phyloP scores from a whole-genome alignment of 208 protist genomes.

The Trypanosoma boissoni region DNA sequence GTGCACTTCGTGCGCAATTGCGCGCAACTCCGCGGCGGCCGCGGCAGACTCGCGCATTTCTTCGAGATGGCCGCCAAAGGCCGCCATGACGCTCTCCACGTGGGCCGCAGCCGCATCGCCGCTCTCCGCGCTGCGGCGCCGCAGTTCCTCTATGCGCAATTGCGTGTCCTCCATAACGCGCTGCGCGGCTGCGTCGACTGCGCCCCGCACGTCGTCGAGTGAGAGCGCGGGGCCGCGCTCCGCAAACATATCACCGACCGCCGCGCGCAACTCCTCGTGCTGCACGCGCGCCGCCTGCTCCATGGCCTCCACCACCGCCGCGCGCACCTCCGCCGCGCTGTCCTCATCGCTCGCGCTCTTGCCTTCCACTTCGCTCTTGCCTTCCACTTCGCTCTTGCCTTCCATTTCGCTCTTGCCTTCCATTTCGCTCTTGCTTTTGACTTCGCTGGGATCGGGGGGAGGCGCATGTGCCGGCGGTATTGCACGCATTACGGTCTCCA shows the following conservation, averaged over 20 bases:
- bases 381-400: no score
- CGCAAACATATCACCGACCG: slow-evolving; percentile 36
- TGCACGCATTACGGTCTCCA: no score
- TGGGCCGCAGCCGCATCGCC: no score
- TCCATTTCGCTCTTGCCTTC: no score
- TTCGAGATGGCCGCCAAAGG: no score
- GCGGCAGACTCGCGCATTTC: slow-evolving; percentile 18
- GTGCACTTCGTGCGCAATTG: slow-evolving; percentile 26
- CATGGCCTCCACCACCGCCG: slow-evolving; percentile 43
- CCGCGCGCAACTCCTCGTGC: slow-evolving; percentile 40
- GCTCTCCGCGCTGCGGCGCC: no score
- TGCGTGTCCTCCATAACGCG: slow-evolving; percentile 18
- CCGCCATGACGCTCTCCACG: slow-evolving; percentile 21
- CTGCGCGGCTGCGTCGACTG: slow-evolving; percentile 10
- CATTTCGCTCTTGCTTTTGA: no score
- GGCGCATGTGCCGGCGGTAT: no score
- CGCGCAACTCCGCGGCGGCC: slow-evolving; percentile 10
- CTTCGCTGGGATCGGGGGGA: no score
- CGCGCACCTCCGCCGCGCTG: slow-evolving; percentile 21
- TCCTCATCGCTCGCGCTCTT: no score
- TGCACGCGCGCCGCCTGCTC: slow-evolving; percentile 44
- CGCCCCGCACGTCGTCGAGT: slow-evolving; percentile 7
- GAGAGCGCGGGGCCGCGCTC: slow-evolving; percentile 2
- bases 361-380: no score
- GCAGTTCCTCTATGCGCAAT: slow-evolving; percentile 9